Evolutionary conservation across 2,329 filamentous ascomycete genomes (phyloP), one percentile per base, ranked within the genome.

Genomic region (Phyllosticta ampelicida): DNA sequence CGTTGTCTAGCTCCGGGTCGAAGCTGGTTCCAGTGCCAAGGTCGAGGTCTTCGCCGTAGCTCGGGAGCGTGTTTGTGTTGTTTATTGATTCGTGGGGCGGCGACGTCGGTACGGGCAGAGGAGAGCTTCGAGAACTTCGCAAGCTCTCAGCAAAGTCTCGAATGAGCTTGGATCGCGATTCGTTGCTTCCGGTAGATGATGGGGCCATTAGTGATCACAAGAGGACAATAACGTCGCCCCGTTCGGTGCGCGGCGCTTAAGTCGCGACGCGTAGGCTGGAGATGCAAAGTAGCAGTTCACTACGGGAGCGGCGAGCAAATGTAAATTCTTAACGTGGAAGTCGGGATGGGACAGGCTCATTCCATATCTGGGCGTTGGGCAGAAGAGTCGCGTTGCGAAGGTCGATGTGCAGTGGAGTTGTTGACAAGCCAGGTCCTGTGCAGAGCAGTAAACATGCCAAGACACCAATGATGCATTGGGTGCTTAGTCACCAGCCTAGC

Each of bases 141-240:
- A 59, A 23, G 53, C 57, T 55, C 53, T 59, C 48, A 23, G 70
- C 72, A 20, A 73, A 65, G 60, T 73, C 70, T 8, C 70, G 65
- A 26, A 72, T 66, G 53, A 69, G 66, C 57, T 70, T 69, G 61
- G 68, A 69, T 64, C 71, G 71, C 61, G 67, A 70, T 19, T 68
- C 68, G 62, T 67, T 72, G 50, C 61, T 64, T 23, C 67, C 56
- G 48, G 23, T 67, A 55, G 71, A 70, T 48, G 70, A 72, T 16
- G 69, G 70, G 58, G 71, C 67, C 70, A 73, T 72, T 53, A 28
- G 49, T 51, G 51, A n/a, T 51, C 44, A 29, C 44, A 48, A 52
- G 50, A 10, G 19, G 56, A 29, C 48, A 48, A n/a, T 30, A 36
- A 26, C 23, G 29, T 16, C 48, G 51, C 49, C 23, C 20, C 36